Evolutionary conservation across 2,329 filamentous ascomycete species (phyloP).

Genomic region (Ophioceras dolichostomum): DNA sequence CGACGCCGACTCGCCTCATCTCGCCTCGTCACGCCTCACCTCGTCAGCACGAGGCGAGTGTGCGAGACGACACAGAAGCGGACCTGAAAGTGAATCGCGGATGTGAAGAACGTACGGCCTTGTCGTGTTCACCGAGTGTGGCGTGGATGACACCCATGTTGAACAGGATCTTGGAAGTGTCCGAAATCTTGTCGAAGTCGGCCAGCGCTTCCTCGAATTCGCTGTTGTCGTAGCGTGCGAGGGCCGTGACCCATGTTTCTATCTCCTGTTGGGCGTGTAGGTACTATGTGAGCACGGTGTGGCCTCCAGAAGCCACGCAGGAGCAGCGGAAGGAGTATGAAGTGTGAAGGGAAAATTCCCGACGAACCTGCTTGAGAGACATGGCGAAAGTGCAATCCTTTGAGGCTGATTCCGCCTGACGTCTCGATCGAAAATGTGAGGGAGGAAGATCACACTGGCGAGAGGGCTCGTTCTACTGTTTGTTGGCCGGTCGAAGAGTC

Average conservation of each 20-base stretch:
- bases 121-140: conserved; percentile 88
- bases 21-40: too few species aligned
- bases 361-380: conserved; percentile 27
- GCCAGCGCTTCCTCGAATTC: conserved; percentile 84
- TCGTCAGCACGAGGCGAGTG: too few species aligned
- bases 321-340: conserved; percentile 5
- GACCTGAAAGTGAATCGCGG: too few species aligned
- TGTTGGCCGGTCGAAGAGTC: too few species aligned
- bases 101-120: conserved; percentile 57
- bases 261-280: conserved; percentile 65
- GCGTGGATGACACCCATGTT: conserved; percentile 98
- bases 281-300: too few species aligned
- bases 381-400: conserved; percentile 11
- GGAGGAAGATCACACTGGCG: too few species aligned
- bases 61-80: conserved; percentile 1
- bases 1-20: too few species aligned
- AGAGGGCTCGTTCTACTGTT: too few species aligned
- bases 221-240: conserved; percentile 89
- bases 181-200: conserved; percentile 75
- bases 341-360: too few species aligned
- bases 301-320: conserved; percentile 1
- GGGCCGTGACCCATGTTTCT: conserved; percentile 91
- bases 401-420: too few species aligned
- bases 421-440: too few species aligned
- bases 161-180: conserved; percentile 97